These are phyloP conservation scores for Pythium myriotylum DNA, from an alignment of 352 stramenopile species.

Conservation along the genomic window DNA sequence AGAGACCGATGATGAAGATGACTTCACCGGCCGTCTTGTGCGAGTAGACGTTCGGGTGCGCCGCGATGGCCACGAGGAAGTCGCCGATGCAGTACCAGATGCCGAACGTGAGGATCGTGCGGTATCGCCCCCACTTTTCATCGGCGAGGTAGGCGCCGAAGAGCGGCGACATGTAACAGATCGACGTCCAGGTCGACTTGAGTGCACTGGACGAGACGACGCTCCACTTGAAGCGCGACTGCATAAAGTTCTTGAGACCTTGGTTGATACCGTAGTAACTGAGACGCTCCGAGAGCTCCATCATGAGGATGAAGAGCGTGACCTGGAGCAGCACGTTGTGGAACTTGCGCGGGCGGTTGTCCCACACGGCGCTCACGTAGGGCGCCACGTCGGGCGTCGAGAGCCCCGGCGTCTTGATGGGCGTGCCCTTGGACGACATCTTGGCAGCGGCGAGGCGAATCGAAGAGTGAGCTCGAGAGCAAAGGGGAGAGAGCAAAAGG, in stretches of 20 bases:
- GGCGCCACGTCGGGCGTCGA: conserved; percentile 16
- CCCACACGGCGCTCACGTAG: conserved; percentile 39
- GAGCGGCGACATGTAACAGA: conserved; percentile 61
- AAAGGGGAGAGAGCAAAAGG: neutral
- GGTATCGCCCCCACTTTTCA: conserved; percentile 62
- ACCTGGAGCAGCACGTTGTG: conserved; percentile 62
- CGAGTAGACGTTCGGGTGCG: conserved; percentile 52
- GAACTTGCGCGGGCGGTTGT: conserved; percentile 48
- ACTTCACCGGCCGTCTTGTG: conserved; percentile 36
- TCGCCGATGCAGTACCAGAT: conserved; percentile 66
- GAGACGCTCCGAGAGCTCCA: conserved; percentile 62
- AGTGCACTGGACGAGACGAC: conserved; percentile 52
- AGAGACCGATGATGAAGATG: conserved; percentile 63
- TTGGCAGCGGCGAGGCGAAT: neutral
- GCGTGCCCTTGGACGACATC: neutral
- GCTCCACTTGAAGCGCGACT: conserved; percentile 52
- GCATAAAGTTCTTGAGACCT: conserved; percentile 84
- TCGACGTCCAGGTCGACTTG: conserved; percentile 68
- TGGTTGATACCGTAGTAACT: conserved; percentile 90
- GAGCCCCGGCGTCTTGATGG: conserved; percentile 20
- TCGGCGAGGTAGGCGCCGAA: conserved; percentile 61
- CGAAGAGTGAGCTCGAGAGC: neutral
- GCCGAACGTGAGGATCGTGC: conserved; percentile 57
- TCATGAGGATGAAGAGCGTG: conserved; percentile 57
- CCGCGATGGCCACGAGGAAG: conserved; percentile 55